Conservation (phyloP, 768 basidiomycete genomes). For the Suillus brevipes region DNA sequence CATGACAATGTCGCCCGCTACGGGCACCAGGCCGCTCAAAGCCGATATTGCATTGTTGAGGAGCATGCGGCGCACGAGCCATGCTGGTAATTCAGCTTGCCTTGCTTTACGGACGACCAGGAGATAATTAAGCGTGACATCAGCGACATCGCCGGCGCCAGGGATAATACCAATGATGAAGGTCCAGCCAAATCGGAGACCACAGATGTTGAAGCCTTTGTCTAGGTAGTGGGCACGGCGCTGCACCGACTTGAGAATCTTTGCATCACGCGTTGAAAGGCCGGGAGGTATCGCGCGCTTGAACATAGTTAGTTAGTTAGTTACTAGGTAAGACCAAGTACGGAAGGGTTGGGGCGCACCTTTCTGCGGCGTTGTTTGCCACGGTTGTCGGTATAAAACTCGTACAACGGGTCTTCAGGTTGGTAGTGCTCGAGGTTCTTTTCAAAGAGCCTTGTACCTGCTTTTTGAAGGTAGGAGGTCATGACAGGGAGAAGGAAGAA, state of each 20-base stretch:
- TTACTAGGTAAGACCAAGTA: slow-evolving; percentile 40
- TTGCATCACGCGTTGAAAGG: slow-evolving; percentile 71
- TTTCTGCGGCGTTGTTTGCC: slow-evolving; percentile 33
- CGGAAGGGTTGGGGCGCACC: slow-evolving; percentile 31
- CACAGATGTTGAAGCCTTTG: slow-evolving; percentile 79
- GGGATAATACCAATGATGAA: slow-evolving; percentile 80
- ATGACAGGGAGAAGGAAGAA: slow-evolving; percentile 15
- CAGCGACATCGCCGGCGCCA: slow-evolving; percentile 64
- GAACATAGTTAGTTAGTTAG: not conserved
- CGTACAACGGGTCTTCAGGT: slow-evolving; percentile 77
- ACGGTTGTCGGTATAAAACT: slow-evolving; percentile 28
- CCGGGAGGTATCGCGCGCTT: slow-evolving; percentile 75
- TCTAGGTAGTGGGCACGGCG: slow-evolving; percentile 83
- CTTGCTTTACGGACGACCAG: slow-evolving; percentile 77
- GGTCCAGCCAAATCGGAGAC: slow-evolving; percentile 85
- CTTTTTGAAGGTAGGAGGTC: slow-evolving; percentile 38
- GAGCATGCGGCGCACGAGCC: slow-evolving; percentile 75
- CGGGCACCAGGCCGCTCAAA: slow-evolving; percentile 64
- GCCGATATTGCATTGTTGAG: slow-evolving; percentile 73
- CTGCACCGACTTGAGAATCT: slow-evolving; percentile 73
- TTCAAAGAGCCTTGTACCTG: slow-evolving; percentile 61
- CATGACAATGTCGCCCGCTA: slow-evolving; percentile 73
- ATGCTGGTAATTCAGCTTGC: slow-evolving; percentile 66
- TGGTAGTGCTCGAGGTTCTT: slow-evolving; percentile 65
- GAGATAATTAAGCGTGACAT: slow-evolving; percentile 65